Percentiles rank a stretch among this genome's conserved stretches.
Conservation (phyloP, 371 early-diverging fungal species). For the Massospora cicadina region DNA sequence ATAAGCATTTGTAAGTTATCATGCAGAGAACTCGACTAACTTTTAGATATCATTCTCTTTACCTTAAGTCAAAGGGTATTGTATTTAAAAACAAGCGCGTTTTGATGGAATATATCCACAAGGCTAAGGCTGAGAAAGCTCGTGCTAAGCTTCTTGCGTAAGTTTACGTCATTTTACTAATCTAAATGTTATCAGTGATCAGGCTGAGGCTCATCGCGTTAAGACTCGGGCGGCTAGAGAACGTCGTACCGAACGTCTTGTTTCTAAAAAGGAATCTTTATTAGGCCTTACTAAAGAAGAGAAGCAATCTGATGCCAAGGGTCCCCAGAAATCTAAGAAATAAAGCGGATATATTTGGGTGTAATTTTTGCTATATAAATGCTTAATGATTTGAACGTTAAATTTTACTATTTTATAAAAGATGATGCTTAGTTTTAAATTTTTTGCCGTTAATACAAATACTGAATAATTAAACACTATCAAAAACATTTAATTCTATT, state of each 20-base stretch:
- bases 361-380: too few relatives aligned
- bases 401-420: too few relatives aligned
- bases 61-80: conserved; percentile 99
- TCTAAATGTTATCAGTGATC: conserved; percentile 38
- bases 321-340: conserved; percentile 1
- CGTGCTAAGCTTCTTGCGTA: conserved; percentile 81
- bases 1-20: conserved; percentile 75
- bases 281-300: conserved; percentile 20
- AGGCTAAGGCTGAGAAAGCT: conserved; percentile 98
- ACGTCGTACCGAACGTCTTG: conserved; percentile 71
- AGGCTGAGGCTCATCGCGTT: conserved; percentile 95
- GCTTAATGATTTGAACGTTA: too few relatives aligned
- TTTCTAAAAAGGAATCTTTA: conserved; percentile 73
- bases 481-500: too few relatives aligned
- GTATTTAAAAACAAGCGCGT: conserved; percentile 99
- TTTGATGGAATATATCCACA: conserved; percentile 98
- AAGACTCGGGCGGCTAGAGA: conserved; percentile 93
- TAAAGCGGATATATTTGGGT: too few relatives aligned
- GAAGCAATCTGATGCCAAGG: conserved; percentile 3
- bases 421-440: too few relatives aligned
- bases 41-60: conserved; percentile 75
- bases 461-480: too few relatives aligned
- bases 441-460: too few relatives aligned
- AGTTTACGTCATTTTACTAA: conserved; percentile 12
- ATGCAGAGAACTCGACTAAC: not conserved